phyloP scores from a whole-genome alignment of 176 grass and related monocot genomes.

The Oryza coarctata region DNA sequence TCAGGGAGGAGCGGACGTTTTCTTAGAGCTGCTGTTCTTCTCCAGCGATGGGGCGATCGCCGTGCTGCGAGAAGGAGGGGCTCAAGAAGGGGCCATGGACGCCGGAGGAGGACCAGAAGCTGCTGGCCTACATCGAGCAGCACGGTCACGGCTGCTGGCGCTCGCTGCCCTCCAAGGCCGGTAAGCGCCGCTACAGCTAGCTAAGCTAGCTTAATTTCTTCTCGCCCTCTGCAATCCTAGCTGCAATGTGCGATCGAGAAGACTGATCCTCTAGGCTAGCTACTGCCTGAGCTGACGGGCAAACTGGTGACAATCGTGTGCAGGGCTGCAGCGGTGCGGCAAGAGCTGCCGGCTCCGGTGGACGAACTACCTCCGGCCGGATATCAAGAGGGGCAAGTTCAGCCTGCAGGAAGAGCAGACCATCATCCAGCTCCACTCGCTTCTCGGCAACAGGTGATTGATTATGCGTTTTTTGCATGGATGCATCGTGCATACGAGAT shows the following conservation, averaged over 20 bases:
- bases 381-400: conserved; percentile 90
- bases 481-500: too few species aligned
- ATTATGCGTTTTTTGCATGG: neutral
- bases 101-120: conserved; percentile 95
- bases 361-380: conserved; percentile 93
- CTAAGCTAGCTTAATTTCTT: neutral
- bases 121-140: conserved; percentile 88
- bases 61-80: conserved; percentile 93
- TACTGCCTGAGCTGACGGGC: neutral
- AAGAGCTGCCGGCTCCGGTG: conserved; percentile 96
- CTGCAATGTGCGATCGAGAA: neutral
- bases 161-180: conserved; percentile 57
- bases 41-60: conserved; percentile 72
- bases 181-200: conserved; percentile 10
- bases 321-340: conserved; percentile 84
- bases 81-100: conserved; percentile 97
- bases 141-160: conserved; percentile 80
- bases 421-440: conserved; percentile 69
- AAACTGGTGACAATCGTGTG: neutral
- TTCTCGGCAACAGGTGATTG: conserved; percentile 53
- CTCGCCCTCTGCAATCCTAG: neutral
- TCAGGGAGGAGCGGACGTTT: neutral
- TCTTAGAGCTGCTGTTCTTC: neutral
- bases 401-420: conserved; percentile 72
- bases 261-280: neutral